Evolutionary conservation across 2,329 filamentous ascomycete species (phyloP).

Genomic region (Aspergillus ruber): DNA sequence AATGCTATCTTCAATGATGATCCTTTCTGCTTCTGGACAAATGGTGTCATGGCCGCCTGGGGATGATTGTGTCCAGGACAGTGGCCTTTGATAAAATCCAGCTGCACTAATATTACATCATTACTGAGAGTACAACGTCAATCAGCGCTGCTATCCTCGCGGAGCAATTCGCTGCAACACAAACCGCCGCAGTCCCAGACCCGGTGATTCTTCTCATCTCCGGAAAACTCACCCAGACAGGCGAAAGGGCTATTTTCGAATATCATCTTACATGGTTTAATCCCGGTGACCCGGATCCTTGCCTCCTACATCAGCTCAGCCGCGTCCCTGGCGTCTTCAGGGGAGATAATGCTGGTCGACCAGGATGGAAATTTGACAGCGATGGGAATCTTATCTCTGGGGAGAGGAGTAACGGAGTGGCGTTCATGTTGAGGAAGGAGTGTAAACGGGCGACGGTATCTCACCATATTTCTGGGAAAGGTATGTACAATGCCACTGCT

Average conservation of each 20-base stretch:
- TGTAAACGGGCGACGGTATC: not conserved
- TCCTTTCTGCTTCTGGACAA: no score
- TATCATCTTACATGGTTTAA: not conserved
- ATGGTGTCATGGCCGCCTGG: no score
- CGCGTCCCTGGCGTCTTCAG: not conserved
- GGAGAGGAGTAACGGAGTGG: not conserved
- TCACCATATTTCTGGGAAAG: not conserved
- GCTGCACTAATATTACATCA: not conserved
- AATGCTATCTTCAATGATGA: no score
- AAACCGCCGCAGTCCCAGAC: not conserved
- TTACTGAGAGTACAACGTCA: not conserved
- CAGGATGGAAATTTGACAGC: not conserved
- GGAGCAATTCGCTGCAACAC: not conserved
- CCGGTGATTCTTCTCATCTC: not conserved
- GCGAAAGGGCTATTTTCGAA: not conserved
- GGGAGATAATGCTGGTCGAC: not conserved
- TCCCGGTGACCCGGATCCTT: not conserved
- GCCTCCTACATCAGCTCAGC: not conserved
- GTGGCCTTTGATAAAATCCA: not conserved
- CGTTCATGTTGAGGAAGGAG: not conserved
- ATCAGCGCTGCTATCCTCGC: not conserved
- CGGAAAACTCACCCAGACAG: not conserved
- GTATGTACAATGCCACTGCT: not conserved
- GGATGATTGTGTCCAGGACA: not conserved
- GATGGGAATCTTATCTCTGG: not conserved